Evolutionary conservation across 768 basidiomycete genomes (phyloP).

Genomic region (Tulasnella calospora): DNA sequence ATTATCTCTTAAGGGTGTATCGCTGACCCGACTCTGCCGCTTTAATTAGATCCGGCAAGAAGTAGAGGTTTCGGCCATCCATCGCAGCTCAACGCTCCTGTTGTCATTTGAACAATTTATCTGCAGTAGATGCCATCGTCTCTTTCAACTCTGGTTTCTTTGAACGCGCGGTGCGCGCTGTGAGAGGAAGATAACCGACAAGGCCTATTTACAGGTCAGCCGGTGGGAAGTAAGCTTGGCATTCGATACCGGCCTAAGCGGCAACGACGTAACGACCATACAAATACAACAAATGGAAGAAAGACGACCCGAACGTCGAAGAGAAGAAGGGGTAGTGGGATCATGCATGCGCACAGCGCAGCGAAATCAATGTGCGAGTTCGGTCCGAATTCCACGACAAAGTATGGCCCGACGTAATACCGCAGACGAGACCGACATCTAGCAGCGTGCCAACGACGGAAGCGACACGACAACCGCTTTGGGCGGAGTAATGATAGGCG

Average conservation of each 20-base stretch:
- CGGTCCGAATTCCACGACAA: neutral
- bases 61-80: slow-evolving; percentile 5
- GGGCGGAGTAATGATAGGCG: slow-evolving; percentile 16
- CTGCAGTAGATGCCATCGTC: neutral
- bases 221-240: neutral
- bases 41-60: slow-evolving; percentile 25
- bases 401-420: neutral
- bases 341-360: neutral
- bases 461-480: slow-evolving; percentile 12
- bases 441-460: slow-evolving; percentile 3
- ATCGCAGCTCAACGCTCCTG: neutral
- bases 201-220: neutral
- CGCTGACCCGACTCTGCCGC: neutral
- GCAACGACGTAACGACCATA: neutral
- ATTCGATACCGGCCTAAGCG: neutral
- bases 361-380: neutral
- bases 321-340: neutral
- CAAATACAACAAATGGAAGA: neutral
- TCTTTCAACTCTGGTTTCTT: neutral
- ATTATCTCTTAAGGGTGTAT: neutral
- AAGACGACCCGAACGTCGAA: slow-evolving; percentile 12
- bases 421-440: neutral
- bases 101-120: neutral
- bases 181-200: neutral
- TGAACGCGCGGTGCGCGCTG: neutral